Evolutionary conservation across 169 alveolate genomes (phyloP).

Genomic region (Eimeria maxima): DNA sequence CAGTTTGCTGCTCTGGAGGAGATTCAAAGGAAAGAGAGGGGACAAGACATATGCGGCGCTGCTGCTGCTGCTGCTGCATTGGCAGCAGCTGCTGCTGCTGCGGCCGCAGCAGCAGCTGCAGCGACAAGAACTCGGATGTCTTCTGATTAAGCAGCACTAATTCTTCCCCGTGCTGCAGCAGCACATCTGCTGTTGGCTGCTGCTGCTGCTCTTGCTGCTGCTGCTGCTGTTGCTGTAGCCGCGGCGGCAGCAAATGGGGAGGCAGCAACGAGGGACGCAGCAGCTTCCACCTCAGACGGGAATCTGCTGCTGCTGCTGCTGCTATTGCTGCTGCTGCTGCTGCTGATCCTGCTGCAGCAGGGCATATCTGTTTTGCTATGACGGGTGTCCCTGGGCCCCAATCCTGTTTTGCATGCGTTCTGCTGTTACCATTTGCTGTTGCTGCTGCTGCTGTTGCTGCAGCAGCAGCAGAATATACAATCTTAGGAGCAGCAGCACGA

Average conservation of each 20-base stretch:
- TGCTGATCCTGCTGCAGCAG: conserved; percentile 23
- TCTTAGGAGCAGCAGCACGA: background rate
- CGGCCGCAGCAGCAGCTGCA: conserved; percentile 37
- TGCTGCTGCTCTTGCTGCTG: conserved; percentile 15
- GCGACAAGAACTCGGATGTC: background rate
- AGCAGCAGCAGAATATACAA: background rate
- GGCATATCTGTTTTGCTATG: conserved; percentile 3
- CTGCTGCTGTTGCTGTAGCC: conserved; percentile 36
- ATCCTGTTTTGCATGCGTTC: background rate
- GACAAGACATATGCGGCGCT: conserved; percentile 16
- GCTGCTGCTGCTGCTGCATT: background rate
- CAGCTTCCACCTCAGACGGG: conserved; percentile 14
- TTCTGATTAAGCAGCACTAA: background rate
- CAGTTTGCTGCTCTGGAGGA: conserved; percentile 37
- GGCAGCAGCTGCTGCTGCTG: too few relatives aligned
- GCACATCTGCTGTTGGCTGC: conserved; percentile 8
- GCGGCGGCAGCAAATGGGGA: background rate
- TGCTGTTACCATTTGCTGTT: background rate
- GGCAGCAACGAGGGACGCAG: conserved; percentile 39
- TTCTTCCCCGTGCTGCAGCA: conserved; percentile 34
- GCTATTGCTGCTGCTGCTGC: conserved; percentile 43
- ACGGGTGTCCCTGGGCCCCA: conserved; percentile 38
- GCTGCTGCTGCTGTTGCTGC: conserved; percentile 42
- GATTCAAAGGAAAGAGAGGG: background rate
- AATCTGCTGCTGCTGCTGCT: background rate